Base-by-base conservation (phyloP, 2,329 filamentous ascomycete genomes). In the Phialocephala sp. region DNA sequence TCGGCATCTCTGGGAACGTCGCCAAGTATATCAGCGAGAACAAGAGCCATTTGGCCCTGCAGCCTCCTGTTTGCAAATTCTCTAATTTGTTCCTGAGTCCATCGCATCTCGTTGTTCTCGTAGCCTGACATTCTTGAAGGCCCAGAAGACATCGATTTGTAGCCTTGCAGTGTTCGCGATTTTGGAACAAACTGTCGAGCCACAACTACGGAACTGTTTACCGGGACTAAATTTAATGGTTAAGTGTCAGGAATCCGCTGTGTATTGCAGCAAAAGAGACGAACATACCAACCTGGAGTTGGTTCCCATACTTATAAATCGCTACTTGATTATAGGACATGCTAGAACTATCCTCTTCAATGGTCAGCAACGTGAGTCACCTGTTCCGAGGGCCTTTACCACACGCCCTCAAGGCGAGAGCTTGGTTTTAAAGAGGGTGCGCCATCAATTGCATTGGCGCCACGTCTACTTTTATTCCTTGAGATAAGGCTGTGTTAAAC, bases 401-500 rank as follows among this genome's bases (percentile, higher is more conserved):
- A 11, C 45, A 32, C 45, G 20, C 20, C 9, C 22, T 24, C 45
- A 14, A 22, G 14, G 27, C n/a, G 27, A 52, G 43, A 57, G 50
- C 37, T 36, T 35, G 47, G 47, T 62, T 56, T 55, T 24, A 27
- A 62, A n/a, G 52, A 36, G 52, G 50, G 60, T 62, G n/a, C 41
- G 36, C 60, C 27, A 62, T 62, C 22, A 43, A 57, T 18, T 12
- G n/a, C 24, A 57, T 14, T 62, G 60, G 60, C 52, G 50, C 60
- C 60, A 62, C 60, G 60, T 47, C 60, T 27, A 57, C 32, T 62
- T 62, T 62, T 55, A 62, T 57, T 18, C 45, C 45, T 27, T n/a
- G 35, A 9, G 24, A 62, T n/a, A 18, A 62, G 60, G 60, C 60
- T 62, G 36, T 62, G 36, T 41, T 54, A 4, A 14, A 36, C 52